These are phyloP conservation scores for Prinsepia uniflora DNA, from an alignment of 306 rosid genomes.

Conservation along the genomic window DNA sequence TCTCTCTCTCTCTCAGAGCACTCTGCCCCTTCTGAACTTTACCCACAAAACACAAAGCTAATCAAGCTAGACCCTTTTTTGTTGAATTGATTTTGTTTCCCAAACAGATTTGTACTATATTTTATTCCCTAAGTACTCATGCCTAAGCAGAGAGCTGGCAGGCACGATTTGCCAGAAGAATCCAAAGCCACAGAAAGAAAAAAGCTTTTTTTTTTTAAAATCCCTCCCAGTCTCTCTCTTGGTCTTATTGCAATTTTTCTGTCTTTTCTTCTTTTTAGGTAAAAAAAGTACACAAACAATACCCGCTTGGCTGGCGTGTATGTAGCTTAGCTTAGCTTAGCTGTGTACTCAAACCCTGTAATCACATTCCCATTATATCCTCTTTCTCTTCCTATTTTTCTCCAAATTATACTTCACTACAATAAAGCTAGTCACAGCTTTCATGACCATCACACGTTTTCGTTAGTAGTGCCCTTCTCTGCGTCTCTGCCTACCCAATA, in stretches of 20 bases:
- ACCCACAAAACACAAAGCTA: conserved; percentile 37
- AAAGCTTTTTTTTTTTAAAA: conserved; percentile 1
- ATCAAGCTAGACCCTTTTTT: conserved; percentile 13
- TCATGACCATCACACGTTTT: conserved; percentile 24
- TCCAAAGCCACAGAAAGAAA: conserved; percentile 70
- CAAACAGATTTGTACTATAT: too few species aligned
- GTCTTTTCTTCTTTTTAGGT: not conserved
- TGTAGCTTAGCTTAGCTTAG: not conserved
- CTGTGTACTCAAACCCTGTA: not conserved
- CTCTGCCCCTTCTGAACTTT: conserved; percentile 15
- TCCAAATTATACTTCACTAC: not conserved
- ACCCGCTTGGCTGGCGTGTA: conserved; percentile 28
- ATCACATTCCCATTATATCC: not conserved
- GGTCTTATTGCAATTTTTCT: not conserved
- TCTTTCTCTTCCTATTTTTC: not conserved
- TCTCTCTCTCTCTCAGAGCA: too few species aligned
- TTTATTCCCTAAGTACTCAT: too few species aligned
- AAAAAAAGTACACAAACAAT: not conserved
- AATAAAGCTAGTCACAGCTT: conserved; percentile 13
- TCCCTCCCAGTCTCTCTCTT: not conserved
- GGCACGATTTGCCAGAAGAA: conserved; percentile 69
- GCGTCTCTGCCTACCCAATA: not conserved
- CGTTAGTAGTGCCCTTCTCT: not conserved
- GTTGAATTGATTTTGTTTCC: conserved; percentile 10
- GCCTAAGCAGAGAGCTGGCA: conserved; percentile 99